Base-by-base conservation (phyloP, 495 filamentous ascomycete genomes). In the Penicillium waksmanii region DNA sequence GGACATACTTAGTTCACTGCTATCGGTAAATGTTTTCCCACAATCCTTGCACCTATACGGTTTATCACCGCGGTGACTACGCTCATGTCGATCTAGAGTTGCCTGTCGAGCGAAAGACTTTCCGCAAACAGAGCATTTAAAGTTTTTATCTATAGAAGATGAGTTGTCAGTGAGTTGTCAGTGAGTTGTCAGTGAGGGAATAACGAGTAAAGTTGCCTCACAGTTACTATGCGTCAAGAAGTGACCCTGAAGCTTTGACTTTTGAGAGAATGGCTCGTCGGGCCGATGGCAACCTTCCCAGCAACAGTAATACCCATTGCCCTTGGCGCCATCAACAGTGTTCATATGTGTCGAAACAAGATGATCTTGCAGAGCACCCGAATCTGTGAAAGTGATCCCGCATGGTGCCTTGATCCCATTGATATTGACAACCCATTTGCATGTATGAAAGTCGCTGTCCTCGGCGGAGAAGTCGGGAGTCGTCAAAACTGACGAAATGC, bases 31-130 rank as follows among this genome's bases (percentile, higher is more conserved):
- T 15, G 71, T 69, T 55, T 77, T 81, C 3, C 70, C 74, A 53
- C 80, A 83, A 13, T 73, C 60, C 15, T 73, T 65, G 60, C 80
- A 83, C 27, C 64, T 73, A 53, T 77, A 82, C 0, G 79, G 80
- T 60, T 82, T 83, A 57, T 83, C 80, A 18, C 78, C 77, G 0
- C 79, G 80, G 54, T 83, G 80, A n/a, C 77, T 82, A n/a, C 80
- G 79, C 64, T 79, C 77, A 46, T 83, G 80, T 31, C 79, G 72
- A 42, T 79, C 78, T 50, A 82, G 58, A 23, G 78, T 80, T 11
- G 77, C 77, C 56, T 77, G 75, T 19, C 80, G 71, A 19, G 78
- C 77, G 51, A 81, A 83, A 2, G 69, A 50, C 57, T 82, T 81
- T 2, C 75, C 75, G 56, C 80, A 82, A 9, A 79, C 77, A 23